These are phyloP conservation scores for Thecaphora frezii DNA, from an alignment of 1,284 basidiomycete species.

Conservation along the genomic window DNA sequence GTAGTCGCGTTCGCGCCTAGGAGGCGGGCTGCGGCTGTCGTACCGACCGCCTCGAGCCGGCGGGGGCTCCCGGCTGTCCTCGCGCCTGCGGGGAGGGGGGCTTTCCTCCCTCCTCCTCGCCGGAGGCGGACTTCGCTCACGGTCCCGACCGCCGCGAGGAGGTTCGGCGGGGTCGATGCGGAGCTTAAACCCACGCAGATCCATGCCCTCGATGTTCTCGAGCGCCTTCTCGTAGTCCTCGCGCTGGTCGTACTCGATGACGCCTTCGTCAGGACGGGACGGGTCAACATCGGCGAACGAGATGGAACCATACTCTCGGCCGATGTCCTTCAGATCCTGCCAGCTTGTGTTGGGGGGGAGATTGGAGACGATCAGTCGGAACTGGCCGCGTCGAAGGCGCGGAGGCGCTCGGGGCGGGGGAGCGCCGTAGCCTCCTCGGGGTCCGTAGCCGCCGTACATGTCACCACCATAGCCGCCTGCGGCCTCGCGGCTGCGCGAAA, in stretches of 20 bases:
- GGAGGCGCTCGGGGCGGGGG: slow-evolving; percentile 29
- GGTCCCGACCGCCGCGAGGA: slow-evolving; percentile 23
- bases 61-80: slow-evolving; percentile 42
- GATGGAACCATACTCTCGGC: slow-evolving; percentile 76
- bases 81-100: slow-evolving; percentile 21
- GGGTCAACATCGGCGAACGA: slow-evolving; percentile 55
- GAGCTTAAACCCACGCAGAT: slow-evolving; percentile 53
- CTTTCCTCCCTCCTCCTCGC: slow-evolving; percentile 36
- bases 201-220: slow-evolving; percentile 54
- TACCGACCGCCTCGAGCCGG: slow-evolving; percentile 34
- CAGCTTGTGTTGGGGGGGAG: slow-evolving; percentile 88
- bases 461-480: slow-evolving; percentile 24
- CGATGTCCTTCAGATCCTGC: slow-evolving; percentile 97
- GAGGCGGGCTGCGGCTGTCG: slow-evolving; percentile 44
- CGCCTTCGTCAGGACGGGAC: slow-evolving; percentile 53
- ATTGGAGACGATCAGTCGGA: slow-evolving; percentile 62
- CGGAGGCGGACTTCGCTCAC: slow-evolving; percentile 47
- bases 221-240: slow-evolving; percentile 56
- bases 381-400: slow-evolving; percentile 47
- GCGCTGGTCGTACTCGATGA: slow-evolving; percentile 56
- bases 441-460: slow-evolving; percentile 30
- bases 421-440: slow-evolving; percentile 34
- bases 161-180: slow-evolving; percentile 51
- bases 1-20: slow-evolving; percentile 36
- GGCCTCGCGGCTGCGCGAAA: slow-evolving; percentile 27